These are phyloP conservation scores for Lipomyces spencermartinsiae DNA, from an alignment of 805 yeast species.

Conservation along the genomic window DNA sequence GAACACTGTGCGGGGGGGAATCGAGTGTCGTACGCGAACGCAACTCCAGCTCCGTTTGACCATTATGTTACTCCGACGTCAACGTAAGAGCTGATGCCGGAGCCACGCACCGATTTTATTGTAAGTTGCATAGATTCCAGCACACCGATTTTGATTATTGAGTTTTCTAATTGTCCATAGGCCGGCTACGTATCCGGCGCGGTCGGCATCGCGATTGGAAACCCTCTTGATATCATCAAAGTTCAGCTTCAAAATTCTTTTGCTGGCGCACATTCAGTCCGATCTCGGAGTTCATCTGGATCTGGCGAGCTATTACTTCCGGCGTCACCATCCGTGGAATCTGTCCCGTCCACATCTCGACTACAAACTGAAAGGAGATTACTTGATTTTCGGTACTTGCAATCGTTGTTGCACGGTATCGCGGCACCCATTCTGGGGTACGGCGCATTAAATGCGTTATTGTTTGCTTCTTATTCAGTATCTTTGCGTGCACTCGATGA, in stretches of 20 bases:
- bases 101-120: conserved; percentile 22
- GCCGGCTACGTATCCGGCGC: conserved; percentile 42
- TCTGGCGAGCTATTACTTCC: neutral
- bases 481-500: conserved; percentile 15
- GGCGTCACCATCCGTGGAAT: neutral
- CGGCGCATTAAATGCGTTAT: conserved; percentile 39
- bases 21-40: too few relatives aligned
- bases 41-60: too few relatives aligned
- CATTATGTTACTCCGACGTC: neutral
- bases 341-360: neutral
- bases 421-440: conserved; percentile 42
- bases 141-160: neutral
- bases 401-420: conserved; percentile 35
- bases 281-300: neutral
- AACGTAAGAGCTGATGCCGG: conserved; percentile 16
- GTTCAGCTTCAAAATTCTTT: conserved; percentile 37
- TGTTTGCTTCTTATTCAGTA: conserved; percentile 33
- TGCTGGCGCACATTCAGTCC: neutral
- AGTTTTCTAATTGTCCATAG: conserved; percentile 13
- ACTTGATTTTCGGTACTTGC: neutral
- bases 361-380: neutral
- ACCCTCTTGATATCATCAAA: conserved; percentile 41
- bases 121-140: conserved; percentile 9
- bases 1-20: too few relatives aligned
- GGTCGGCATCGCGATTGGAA: conserved; percentile 41